phyloP scores from a whole-genome alignment of 768 basidiomycete species.

The Multifurca ochricompacta region DNA sequence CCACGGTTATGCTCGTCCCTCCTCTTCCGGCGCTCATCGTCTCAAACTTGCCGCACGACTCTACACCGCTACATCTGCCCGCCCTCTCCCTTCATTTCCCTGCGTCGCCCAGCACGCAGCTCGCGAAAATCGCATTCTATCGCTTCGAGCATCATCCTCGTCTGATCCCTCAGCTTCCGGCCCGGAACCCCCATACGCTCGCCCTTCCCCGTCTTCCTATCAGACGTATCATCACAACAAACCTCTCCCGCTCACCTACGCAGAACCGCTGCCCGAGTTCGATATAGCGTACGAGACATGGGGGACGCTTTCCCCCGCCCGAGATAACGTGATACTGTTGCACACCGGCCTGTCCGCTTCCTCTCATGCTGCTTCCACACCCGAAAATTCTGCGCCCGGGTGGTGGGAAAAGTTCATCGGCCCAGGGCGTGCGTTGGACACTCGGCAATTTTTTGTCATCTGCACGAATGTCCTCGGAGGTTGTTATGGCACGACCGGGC shows the following conservation, averaged over 20 bases:
- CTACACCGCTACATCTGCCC: not conserved
- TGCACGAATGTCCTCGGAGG: constrained; percentile 97
- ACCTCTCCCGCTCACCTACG: constrained; percentile 60
- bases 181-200: constrained; percentile 77
- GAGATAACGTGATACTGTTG: constrained; percentile 87
- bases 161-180: constrained; percentile 40
- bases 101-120: constrained; percentile 80
- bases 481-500: constrained; percentile 96
- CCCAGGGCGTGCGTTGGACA: constrained; percentile 89
- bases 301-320: constrained; percentile 73
- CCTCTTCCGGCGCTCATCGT: not conserved
- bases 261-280: constrained; percentile 53
- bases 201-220: constrained; percentile 72
- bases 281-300: constrained; percentile 97
- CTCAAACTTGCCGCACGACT: not conserved
- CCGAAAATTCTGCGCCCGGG: constrained; percentile 68
- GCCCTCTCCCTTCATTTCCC: constrained; percentile 38
- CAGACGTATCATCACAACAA: constrained; percentile 51
- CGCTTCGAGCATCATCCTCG: constrained; percentile 12
- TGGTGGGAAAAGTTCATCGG: constrained; percentile 99
- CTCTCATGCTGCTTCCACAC: constrained; percentile 85
- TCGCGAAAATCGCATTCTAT: constrained; percentile 50
- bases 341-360: constrained; percentile 96
- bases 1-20: not conserved
- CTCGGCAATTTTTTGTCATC: constrained; percentile 83